Evolutionary conservation across 805 yeast genomes (phyloP).

Genomic region (Candida orba): DNA sequence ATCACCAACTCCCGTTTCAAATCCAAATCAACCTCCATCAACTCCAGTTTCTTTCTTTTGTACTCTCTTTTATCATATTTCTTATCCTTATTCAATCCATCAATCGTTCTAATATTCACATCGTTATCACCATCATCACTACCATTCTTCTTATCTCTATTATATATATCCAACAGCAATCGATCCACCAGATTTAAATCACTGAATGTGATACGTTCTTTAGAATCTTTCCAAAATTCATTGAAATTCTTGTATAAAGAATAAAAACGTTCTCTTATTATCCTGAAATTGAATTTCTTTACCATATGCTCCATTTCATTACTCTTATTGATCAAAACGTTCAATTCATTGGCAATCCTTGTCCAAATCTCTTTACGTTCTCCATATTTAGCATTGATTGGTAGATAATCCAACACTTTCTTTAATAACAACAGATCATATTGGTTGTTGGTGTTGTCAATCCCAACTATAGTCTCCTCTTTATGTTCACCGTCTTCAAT

Average conservation of each 20-base stretch:
- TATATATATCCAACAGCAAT: slow-evolving; percentile 1
- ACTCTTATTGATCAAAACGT: neutral
- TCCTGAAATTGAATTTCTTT: slow-evolving; percentile 1
- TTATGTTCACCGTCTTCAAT: too few relatives aligned
- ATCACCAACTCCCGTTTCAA: slow-evolving; percentile 7
- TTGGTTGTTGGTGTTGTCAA: too few relatives aligned
- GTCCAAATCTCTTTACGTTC: slow-evolving; percentile 3
- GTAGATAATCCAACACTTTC: slow-evolving; percentile 2
- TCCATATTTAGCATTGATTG: slow-evolving; percentile 8
- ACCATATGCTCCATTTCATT: too few relatives aligned
- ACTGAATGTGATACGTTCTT: neutral
- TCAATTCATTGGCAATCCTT: neutral
- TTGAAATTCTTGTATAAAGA: slow-evolving; percentile 1
- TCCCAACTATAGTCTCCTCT: too few relatives aligned
- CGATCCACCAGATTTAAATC: neutral
- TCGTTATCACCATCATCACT: neutral
- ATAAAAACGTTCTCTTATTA: slow-evolving; percentile 6
- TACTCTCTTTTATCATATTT: neutral
- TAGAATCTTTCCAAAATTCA: neutral
- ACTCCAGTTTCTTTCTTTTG: neutral
- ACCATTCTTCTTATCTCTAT: slow-evolving; percentile 1
- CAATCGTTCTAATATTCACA: neutral
- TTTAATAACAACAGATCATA: slow-evolving; percentile 1
- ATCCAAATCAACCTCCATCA: slow-evolving; percentile 8
- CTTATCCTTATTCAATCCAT: too few relatives aligned